Conservation (phyloP, 116 monocot genomes). For the Iris pallida region DNA sequence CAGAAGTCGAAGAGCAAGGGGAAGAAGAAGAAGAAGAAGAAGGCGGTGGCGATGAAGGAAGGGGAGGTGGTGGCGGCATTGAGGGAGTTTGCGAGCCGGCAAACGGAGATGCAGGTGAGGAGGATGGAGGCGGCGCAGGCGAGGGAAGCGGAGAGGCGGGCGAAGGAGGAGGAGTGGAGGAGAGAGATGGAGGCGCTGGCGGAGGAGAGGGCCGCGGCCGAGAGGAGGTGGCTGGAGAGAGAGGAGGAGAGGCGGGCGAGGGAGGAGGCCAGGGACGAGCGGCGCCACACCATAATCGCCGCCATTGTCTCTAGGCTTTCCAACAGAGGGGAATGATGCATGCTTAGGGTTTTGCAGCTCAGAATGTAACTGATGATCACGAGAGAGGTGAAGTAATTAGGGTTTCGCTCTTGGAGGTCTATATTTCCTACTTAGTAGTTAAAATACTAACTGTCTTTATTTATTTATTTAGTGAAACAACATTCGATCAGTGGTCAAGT, state of each 20-base stretch:
- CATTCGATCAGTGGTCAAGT: no score
- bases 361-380: no score
- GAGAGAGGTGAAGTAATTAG: no score
- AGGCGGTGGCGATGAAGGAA: slow-evolving; percentile 8
- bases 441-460: no score
- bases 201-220: slow-evolving; percentile 32
- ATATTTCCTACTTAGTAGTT: no score
- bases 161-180: slow-evolving; percentile 10
- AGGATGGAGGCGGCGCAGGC: slow-evolving; percentile 1
- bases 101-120: slow-evolving; percentile 5
- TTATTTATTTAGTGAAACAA: no score
- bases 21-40: slow-evolving; percentile 8
- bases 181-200: slow-evolving; percentile 17
- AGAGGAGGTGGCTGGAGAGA: slow-evolving; percentile 34
- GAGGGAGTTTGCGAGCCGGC: neutral
- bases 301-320: slow-evolving; percentile 24
- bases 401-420: no score
- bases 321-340: neutral
- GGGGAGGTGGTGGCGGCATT: slow-evolving; percentile 9
- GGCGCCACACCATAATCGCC: slow-evolving; percentile 24
- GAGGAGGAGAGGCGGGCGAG: slow-evolving; percentile 29
- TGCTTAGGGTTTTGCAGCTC: neutral
- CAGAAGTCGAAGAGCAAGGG: slow-evolving; percentile 12
- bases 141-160: slow-evolving; percentile 4
- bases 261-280: slow-evolving; percentile 25